phyloP scores from a whole-genome alignment of 768 basidiomycete genomes.

The Boletus reticuloceps region DNA sequence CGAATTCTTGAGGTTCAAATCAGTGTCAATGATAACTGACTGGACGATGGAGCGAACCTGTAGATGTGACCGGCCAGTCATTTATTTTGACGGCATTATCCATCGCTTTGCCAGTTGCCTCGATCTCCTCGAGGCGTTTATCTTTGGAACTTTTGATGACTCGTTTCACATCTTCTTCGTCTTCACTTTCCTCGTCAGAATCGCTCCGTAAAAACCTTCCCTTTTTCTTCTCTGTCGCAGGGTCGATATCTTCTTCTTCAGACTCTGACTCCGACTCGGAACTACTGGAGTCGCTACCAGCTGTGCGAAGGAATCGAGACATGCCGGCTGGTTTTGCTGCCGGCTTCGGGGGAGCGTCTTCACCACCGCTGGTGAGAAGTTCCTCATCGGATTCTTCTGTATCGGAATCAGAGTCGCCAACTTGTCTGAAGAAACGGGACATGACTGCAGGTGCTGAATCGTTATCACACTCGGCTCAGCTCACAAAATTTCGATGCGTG shows the following conservation, averaged over 20 bases:
- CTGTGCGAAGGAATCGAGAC: conserved; percentile 74
- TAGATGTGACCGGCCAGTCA: conserved; percentile 92
- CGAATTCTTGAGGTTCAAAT: conserved; percentile 69
- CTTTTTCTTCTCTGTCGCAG: conserved; percentile 40
- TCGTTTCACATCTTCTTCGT: conserved; percentile 71
- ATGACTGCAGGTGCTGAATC: conserved; percentile 39
- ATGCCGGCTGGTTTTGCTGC: conserved; percentile 41
- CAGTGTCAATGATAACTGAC: conserved; percentile 1
- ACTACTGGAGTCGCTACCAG: conserved; percentile 53
- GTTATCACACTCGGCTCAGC: conserved; percentile 17
- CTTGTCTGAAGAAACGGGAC: conserved; percentile 90
- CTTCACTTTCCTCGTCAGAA: conserved; percentile 51
- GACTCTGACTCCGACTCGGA: conserved; percentile 51
- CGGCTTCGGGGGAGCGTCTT: conserved; percentile 47
- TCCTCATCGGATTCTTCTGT: conserved; percentile 74
- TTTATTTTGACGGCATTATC: conserved; percentile 95
- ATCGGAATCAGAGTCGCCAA: conserved; percentile 77
- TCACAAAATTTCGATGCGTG: conserved; percentile 21
- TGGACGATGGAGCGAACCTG: conserved; percentile 49
- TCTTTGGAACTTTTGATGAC: conserved; percentile 84
- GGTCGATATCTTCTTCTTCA: conserved; percentile 58
- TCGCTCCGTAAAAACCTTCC: conserved; percentile 43
- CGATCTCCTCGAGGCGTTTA: conserved; percentile 93
- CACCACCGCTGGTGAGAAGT: conserved; percentile 69
- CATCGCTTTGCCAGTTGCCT: conserved; percentile 84